Evolutionary conservation across 805 yeast species (phyloP), one percentile per base, ranked within the genome.

Genomic region (Candida namnaoensis): DNA sequence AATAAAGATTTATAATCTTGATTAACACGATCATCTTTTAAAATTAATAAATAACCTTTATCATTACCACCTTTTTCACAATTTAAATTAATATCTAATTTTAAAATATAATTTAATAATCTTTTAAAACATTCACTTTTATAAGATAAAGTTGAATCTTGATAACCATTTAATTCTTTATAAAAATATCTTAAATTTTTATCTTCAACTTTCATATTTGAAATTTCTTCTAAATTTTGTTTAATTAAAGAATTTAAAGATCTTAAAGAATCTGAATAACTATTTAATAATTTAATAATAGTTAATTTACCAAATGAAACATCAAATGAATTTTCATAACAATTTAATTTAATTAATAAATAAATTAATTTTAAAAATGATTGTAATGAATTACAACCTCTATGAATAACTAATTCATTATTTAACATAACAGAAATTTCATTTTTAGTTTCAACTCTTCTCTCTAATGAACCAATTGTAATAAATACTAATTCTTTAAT

Each of bases 11-110:
- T 52, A 38, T 58, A 50, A 37, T 56, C 61, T 32, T 39, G 32
- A 19, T 37, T 39, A 5, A 52, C 50, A 10, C 47, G 41, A 7
- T 46, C 50, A 43, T 60, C 64, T 19, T 43, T 48, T 28, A 53
- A 33, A 12, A 57, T 48, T 36, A 51, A 39, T 12, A 36, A 35
- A 38, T 49, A 58, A 6, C 59, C 58, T 35, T 46, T 42, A 37
- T 57, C 60, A 37, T 47, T 37, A 26, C 44, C 12, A 10, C 62
- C 61, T 37, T 43, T 51, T 5, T 30, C 19, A 36, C 61, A 56
- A 38, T 47, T 45, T 8, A 36, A 27, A 37, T 46, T 53, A 9
- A 57, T 37, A 5, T 48, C 44, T 10, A 50, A 34, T 1, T 48
- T 48, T 19, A 44, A 38, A 5, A 47, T 43, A 5, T 47, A 24